phyloP scores from a whole-genome alignment of 129 eudicot genomes.

The Scalesia atractyloides region DNA sequence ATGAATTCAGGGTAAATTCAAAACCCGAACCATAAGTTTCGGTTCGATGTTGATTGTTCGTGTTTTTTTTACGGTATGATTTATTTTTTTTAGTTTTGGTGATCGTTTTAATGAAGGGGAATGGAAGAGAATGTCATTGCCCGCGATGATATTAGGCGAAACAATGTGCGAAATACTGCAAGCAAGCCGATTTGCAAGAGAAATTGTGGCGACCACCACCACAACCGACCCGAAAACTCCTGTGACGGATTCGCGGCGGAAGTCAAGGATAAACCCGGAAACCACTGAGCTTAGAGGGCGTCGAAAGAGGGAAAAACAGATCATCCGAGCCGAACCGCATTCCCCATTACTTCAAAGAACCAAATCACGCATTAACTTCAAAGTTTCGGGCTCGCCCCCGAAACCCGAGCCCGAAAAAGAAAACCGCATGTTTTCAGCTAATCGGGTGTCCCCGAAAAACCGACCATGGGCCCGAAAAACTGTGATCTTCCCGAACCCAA shows the following conservation, averaged over 20 bases:
- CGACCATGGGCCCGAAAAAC: constrained; percentile 90
- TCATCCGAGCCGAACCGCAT: constrained; percentile 42
- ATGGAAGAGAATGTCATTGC: constrained; percentile 88
- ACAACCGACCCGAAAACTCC: constrained; percentile 85
- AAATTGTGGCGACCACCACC: constrained; percentile 38
- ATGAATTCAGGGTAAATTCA: too few relatives aligned
- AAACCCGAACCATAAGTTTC: too few relatives aligned
- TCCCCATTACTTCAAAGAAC: constrained; percentile 66
- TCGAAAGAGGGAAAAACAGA: constrained; percentile 70
- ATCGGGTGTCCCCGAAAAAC: constrained; percentile 82
- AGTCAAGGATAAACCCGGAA: constrained; percentile 47
- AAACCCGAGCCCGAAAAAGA: constrained; percentile 52
- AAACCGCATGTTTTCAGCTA: constrained; percentile 52
- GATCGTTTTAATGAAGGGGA: constrained; percentile 48
- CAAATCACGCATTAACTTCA: constrained; percentile 72
- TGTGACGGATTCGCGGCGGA: constrained; percentile 36
- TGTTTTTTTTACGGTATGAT: background rate
- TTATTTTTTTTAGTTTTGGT: constrained; percentile 7
- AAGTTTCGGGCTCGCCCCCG: constrained; percentile 50
- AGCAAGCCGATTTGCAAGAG: constrained; percentile 71
- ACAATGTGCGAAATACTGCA: constrained; percentile 81
- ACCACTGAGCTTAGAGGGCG: constrained; percentile 58
- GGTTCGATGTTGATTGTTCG: background rate
- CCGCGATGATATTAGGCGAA: constrained; percentile 90
- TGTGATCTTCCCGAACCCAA: constrained; percentile 79